Percentiles rank a stretch among this genome's conserved stretches.
These are phyloP conservation scores for Alternaria consortialis DNA, from an alignment of 2,329 filamentous ascomycete genomes.

Conservation along the genomic window DNA sequence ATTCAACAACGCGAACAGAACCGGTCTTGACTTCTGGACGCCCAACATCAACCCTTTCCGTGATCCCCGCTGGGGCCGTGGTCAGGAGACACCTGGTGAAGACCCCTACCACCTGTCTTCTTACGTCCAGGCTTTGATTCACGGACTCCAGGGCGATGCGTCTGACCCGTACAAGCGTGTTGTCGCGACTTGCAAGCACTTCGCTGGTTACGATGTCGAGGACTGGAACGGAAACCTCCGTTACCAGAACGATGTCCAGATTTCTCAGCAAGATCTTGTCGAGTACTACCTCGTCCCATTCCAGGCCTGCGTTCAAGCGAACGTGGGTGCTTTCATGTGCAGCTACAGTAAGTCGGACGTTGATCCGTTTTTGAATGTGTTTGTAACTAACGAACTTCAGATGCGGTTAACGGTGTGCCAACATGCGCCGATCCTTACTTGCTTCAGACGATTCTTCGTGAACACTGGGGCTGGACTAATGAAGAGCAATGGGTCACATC, in stretches of 20 bases:
- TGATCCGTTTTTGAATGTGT: no score
- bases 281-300: constrained; percentile 76
- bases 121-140: constrained; percentile 64
- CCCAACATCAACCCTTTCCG: constrained; percentile 74
- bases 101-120: constrained; percentile 62
- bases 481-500: constrained; percentile 70
- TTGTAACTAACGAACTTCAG: constrained; percentile 49
- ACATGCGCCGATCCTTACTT: constrained; percentile 71
- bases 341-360: constrained; percentile 51
- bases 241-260: constrained; percentile 65
- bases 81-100: constrained; percentile 65
- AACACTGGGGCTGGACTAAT: constrained; percentile 71
- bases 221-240: constrained; percentile 41
- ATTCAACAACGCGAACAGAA: constrained; percentile 68
- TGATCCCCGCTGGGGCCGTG: constrained; percentile 67
- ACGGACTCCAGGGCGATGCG: constrained; percentile 62
- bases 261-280: constrained; percentile 69
- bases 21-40: constrained; percentile 67
- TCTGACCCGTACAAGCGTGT: constrained; percentile 37
- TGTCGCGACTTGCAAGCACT: constrained; percentile 51
- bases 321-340: constrained; percentile 65
- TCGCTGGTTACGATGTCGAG: constrained; percentile 47
- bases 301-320: constrained; percentile 59
- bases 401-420: constrained; percentile 71
- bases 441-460: constrained; percentile 69